A percentile compares a stretch with the other conserved stretches of the same genome.
Evolutionary conservation across 768 basidiomycete species (phyloP).

Genomic region (Crepidotus variabilis): DNA sequence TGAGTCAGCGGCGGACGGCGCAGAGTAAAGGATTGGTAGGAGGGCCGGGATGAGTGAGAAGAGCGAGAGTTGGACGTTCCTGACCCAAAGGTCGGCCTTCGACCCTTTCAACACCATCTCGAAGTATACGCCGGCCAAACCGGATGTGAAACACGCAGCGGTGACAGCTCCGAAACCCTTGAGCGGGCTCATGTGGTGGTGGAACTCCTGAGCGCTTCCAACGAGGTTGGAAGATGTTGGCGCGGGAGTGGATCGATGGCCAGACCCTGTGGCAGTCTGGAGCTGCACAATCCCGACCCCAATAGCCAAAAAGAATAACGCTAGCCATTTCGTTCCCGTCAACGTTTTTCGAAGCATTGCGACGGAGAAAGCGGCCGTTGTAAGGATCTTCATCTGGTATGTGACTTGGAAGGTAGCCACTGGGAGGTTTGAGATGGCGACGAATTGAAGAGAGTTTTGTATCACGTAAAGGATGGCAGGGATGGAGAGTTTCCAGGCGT

Average conservation of each 20-base stretch:
- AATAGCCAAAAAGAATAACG: constrained; percentile 82
- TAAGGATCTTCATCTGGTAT: constrained; percentile 98
- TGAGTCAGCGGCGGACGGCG: constrained; percentile 34
- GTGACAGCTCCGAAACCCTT: constrained; percentile 90
- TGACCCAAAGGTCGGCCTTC: constrained; percentile 90
- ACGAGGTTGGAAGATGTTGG: constrained; percentile 35
- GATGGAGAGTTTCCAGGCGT: constrained; percentile 98
- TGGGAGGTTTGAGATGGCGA: constrained; percentile 91
- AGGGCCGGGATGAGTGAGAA: constrained; percentile 93
- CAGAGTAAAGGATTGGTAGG: constrained; percentile 65
- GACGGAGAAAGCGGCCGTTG: constrained; percentile 92
- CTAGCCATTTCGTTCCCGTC: constrained; percentile 76
- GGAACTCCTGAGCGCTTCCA: constrained; percentile 67
- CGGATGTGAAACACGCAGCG: constrained; percentile 92
- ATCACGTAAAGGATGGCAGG: constrained; percentile 93
- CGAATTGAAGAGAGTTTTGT: constrained; percentile 97
- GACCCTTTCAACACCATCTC: constrained; percentile 97
- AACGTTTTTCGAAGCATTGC: constrained; percentile 75
- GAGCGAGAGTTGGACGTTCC: constrained; percentile 94
- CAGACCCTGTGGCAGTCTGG: constrained; percentile 49
- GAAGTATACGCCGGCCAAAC: constrained; percentile 97
- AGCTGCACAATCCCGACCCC: constrained; percentile 96
- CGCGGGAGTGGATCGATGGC: constrained; percentile 12
- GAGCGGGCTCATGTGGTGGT: constrained; percentile 78
- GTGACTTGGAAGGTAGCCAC: constrained; percentile 98